Percentiles rank a stretch among this genome's conserved stretches.
Evolutionary conservation across 306 rosid species (phyloP).

Genomic region (Macrotyloma uniflorum): DNA sequence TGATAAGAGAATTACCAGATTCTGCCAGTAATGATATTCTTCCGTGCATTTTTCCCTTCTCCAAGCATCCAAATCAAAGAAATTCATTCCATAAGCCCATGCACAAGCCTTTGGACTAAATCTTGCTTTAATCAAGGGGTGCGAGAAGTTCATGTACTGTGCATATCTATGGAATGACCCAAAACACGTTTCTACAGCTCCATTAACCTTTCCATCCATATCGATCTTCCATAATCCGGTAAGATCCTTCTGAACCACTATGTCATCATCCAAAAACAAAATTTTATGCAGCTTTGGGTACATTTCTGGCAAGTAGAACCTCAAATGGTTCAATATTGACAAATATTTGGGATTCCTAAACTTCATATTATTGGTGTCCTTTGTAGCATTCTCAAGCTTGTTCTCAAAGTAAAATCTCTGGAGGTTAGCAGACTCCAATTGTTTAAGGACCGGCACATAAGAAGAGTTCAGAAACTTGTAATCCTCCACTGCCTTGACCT

Average conservation of each 20-base stretch:
- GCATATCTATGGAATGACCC: conserved; percentile 88
- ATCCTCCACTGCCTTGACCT: conserved; percentile 88
- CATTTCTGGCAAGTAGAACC: conserved; percentile 90
- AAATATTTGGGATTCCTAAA: conserved; percentile 85
- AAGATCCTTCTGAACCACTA: conserved; percentile 82
- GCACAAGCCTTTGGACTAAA: conserved; percentile 86
- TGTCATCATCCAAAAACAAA: conserved; percentile 81
- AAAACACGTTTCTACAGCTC: conserved; percentile 90
- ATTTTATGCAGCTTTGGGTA: conserved; percentile 78
- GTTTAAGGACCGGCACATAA: conserved; percentile 78
- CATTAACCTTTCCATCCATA: conserved; percentile 91
- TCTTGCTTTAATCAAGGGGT: conserved; percentile 77
- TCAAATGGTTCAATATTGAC: conserved; percentile 79
- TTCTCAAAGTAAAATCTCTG: conserved; percentile 78
- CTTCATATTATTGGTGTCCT: conserved; percentile 86
- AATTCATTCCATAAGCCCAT: conserved; percentile 95
- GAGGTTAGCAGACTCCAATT: conserved; percentile 73
- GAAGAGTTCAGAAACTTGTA: conserved; percentile 83
- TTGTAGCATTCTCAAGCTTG: conserved; percentile 87
- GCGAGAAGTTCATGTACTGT: conserved; percentile 90
- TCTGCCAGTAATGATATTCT: conserved; percentile 91
- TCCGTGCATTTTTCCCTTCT: conserved; percentile 84
- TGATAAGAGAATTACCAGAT: conserved; percentile 55
- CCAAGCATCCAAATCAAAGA: conserved; percentile 93
- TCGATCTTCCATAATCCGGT: conserved; percentile 87